phyloP scores from a whole-genome alignment of 2,329 filamentous ascomycete genomes.

The Xylariaceae sp. region DNA sequence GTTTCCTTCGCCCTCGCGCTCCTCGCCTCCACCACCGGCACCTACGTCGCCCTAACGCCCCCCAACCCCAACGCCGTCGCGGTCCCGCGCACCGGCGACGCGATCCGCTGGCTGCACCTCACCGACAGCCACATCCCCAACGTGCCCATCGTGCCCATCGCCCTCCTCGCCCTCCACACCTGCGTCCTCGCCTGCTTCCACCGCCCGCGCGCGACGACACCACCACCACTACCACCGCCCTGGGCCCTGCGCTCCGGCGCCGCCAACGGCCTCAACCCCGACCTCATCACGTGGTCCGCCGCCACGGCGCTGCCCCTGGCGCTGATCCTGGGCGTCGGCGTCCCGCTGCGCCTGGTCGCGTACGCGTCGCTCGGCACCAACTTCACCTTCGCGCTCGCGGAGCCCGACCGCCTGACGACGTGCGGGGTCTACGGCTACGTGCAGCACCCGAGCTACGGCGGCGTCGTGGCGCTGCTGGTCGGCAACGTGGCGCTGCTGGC shows the following conservation, averaged over 20 bases:
- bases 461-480: slow-evolving; percentile 31
- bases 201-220: too few species aligned
- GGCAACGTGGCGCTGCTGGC: slow-evolving; percentile 29
- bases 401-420: slow-evolving; percentile 42
- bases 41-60: slow-evolving; percentile 26
- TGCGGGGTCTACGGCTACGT: slow-evolving; percentile 43
- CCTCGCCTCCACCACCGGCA: slow-evolving; percentile 23
- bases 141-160: slow-evolving; percentile 18
- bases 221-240: slow-evolving; percentile 20
- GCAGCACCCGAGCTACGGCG: slow-evolving; percentile 51
- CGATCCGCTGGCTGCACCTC: slow-evolving; percentile 16
- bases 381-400: slow-evolving; percentile 49
- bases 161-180: slow-evolving; percentile 19
- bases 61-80: slow-evolving; percentile 23
- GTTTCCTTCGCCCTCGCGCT: slow-evolving; percentile 17
- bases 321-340: slow-evolving; percentile 27
- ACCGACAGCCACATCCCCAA: slow-evolving; percentile 22
- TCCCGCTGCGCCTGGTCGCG: slow-evolving; percentile 28
- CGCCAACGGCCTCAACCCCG: slow-evolving; percentile 27
- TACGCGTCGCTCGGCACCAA: slow-evolving; percentile 43
- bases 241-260: slow-evolving; percentile 24
- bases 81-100: slow-evolving; percentile 7
- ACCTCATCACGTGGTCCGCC: slow-evolving; percentile 32
- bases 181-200: slow-evolving; percentile 14
- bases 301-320: slow-evolving; percentile 30